Evolutionary conservation across 2,329 filamentous ascomycete genomes (phyloP).

Genomic region (Cytospora schulzeri): DNA sequence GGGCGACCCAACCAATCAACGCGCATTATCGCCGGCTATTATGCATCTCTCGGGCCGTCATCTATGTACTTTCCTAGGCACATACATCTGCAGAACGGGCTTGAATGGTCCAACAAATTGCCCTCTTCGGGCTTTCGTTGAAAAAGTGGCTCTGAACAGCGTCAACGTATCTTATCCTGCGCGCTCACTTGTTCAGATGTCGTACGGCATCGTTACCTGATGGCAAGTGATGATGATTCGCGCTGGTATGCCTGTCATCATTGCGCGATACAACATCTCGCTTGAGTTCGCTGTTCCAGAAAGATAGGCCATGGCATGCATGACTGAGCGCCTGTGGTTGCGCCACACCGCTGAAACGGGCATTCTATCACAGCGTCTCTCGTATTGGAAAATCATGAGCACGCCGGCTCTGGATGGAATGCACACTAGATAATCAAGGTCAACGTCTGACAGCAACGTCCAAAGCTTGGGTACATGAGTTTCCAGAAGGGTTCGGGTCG

Average conservation of each 20-base stretch:
- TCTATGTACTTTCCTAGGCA: background rate
- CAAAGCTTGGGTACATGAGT: background rate
- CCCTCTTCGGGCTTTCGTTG: constrained; percentile 4
- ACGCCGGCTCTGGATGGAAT: background rate
- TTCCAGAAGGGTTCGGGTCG: background rate
- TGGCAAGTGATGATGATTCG: background rate
- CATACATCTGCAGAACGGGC: constrained; percentile 11
- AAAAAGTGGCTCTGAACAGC: constrained; percentile 4
- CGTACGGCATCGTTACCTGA: background rate
- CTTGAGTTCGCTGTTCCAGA: background rate
- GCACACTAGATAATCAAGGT: background rate
- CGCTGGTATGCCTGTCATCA: background rate
- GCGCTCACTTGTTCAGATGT: background rate
- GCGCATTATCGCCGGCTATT: constrained; percentile 9
- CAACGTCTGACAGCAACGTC: background rate
- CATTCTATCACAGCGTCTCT: background rate
- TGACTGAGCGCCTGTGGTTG: background rate
- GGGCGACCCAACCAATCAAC: constrained; percentile 7
- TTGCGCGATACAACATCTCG: background rate
- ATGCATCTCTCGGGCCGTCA: constrained; percentile 25
- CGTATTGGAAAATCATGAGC: background rate
- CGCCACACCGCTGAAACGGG: constrained; percentile 4
- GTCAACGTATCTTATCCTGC: background rate
- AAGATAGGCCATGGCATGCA: background rate
- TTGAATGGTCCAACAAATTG: background rate